Percentiles rank a stretch among this genome's conserved stretches.
phyloP scores from a whole-genome alignment of 306 rosid genomes.

The Medicago ruthenica region DNA sequence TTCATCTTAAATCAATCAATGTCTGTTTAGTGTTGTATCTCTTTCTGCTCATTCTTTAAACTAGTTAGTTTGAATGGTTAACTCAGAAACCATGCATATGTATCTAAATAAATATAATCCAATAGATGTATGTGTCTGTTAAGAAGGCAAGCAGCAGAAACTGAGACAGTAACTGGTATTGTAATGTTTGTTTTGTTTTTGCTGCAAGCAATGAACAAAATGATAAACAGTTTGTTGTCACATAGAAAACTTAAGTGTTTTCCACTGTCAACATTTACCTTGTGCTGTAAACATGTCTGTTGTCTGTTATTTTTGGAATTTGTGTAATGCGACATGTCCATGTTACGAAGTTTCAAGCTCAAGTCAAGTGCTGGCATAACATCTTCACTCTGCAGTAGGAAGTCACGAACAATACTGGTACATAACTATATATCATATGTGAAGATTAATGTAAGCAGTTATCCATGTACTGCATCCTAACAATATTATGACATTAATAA shows the following conservation, averaged over 20 bases:
- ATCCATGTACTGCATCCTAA: not conserved
- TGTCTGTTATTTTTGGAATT: not conserved
- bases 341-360: not conserved
- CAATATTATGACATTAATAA: conserved; percentile 7
- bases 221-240: conserved; percentile 31
- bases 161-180: conserved; percentile 23
- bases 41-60: conserved; percentile 32
- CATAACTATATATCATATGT: not conserved
- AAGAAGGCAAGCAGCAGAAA: conserved; percentile 39
- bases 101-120: not conserved
- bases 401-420: not conserved
- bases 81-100: conserved; percentile 15
- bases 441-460: not conserved
- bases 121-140: conserved; percentile 14
- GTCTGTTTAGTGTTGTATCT: conserved; percentile 34
- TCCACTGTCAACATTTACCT: conserved; percentile 4
- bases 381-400: not conserved
- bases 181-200: conserved; percentile 36
- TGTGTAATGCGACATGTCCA: not conserved
- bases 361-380: not conserved
- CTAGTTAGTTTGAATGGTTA: conserved; percentile 23
- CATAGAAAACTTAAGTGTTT: not conserved
- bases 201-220: conserved; percentile 47
- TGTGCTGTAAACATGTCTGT: conserved; percentile 1
- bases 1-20: not conserved